These are phyloP conservation scores for Suaeda aralocaspica DNA, from an alignment of 148 eudicot species.

Conservation along the genomic window DNA sequence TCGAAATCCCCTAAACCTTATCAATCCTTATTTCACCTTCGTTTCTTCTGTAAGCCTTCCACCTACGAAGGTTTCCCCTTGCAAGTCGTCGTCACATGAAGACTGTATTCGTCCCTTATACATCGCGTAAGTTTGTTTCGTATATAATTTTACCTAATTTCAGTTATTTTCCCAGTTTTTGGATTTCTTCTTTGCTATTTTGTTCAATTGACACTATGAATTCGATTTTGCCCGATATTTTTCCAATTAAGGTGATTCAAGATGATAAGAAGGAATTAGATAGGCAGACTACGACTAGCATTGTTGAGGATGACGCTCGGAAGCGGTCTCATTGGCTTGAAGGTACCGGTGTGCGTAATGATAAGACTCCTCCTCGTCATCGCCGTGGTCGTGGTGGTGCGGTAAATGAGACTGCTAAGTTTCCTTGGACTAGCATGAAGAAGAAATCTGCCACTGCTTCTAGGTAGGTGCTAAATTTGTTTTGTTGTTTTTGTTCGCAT, in stretches of 20 bases:
- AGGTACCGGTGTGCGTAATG: constrained; percentile 18
- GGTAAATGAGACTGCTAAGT: constrained; percentile 37
- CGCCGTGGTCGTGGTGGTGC: constrained; percentile 21
- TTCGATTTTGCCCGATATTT: constrained; percentile 67
- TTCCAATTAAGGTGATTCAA: constrained; percentile 56
- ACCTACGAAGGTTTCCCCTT: too few relatives aligned
- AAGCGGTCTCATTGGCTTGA: constrained; percentile 86
- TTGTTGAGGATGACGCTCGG: constrained; percentile 52
- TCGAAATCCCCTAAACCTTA: too few relatives aligned
- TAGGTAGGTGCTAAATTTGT: constrained; percentile 35
- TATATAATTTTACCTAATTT: too few relatives aligned
- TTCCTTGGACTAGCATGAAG: constrained; percentile 79
- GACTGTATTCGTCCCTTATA: too few relatives aligned
- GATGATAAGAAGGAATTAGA: constrained; percentile 52
- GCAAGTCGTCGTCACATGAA: too few relatives aligned
- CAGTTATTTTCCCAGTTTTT: too few relatives aligned
- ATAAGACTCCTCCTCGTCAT: constrained; percentile 13
- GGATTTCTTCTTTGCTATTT: too few relatives aligned
- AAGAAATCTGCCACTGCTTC: constrained; percentile 28
- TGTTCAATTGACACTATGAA: too few relatives aligned
- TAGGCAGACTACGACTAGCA: constrained; percentile 57
- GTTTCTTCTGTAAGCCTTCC: too few relatives aligned
- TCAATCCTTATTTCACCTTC: too few relatives aligned
- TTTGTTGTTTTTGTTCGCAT: neutral
- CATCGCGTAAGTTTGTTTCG: too few relatives aligned